A percentile compares a stretch with the other conserved stretches of the same genome.
These are phyloP conservation scores for Leucosporidium yakuticum DNA, from an alignment of 768 basidiomycete genomes.

Conservation along the genomic window DNA sequence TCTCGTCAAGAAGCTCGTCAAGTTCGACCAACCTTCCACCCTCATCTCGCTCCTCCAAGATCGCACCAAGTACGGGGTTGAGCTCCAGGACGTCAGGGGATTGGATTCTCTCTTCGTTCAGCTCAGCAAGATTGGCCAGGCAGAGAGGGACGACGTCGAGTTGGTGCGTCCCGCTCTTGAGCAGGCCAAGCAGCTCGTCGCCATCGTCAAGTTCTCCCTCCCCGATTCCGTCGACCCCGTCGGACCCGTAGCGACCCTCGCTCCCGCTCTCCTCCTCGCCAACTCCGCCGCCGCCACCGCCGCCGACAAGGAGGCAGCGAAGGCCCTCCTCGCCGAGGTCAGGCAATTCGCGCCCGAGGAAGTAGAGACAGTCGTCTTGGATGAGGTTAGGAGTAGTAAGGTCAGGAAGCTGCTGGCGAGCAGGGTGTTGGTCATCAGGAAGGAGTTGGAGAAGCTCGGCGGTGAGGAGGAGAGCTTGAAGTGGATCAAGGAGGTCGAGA, in stretches of 20 bases:
- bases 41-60: background rate
- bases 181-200: background rate
- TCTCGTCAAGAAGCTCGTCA: background rate
- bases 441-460: background rate
- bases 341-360: too few relatives aligned
- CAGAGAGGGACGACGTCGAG: background rate
- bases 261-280: background rate
- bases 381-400: background rate
- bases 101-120: background rate
- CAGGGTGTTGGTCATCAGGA: background rate
- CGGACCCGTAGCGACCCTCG: background rate
- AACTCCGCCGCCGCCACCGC: too few relatives aligned
- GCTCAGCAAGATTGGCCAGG: background rate
- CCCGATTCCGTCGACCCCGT: background rate
- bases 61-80: background rate
- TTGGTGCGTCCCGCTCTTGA: background rate
- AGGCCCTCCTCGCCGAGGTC: too few relatives aligned
- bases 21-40: background rate
- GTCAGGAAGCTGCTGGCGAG: background rate
- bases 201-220: background rate
- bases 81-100: background rate
- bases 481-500: background rate
- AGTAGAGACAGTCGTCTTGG: background rate
- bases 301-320: too few relatives aligned
- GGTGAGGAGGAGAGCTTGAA: background rate